Evolutionary conservation across 2,329 filamentous ascomycete genomes (phyloP).

Genomic region (Xylaria sp.): DNA sequence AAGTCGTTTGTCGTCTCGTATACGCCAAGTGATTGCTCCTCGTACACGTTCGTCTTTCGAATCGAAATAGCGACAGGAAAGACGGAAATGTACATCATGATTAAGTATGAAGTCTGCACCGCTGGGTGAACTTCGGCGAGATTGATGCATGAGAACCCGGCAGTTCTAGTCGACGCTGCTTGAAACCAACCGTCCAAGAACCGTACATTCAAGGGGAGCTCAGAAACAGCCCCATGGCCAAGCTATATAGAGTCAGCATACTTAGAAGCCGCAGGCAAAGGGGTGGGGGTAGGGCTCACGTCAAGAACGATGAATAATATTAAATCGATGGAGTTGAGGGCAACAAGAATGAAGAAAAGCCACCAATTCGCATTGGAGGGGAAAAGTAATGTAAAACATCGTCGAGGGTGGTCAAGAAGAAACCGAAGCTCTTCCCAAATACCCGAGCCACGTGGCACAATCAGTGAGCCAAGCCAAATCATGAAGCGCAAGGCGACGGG

Average conservation of each 20-base stretch:
- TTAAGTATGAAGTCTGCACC: slow-evolving; percentile 91
- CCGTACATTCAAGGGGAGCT: slow-evolving; percentile 76
- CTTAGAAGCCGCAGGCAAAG: not conserved
- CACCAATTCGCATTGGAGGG: slow-evolving; percentile 93
- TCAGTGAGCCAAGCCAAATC: slow-evolving; percentile 82
- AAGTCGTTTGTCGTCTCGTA: slow-evolving; percentile 66
- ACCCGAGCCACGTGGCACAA: slow-evolving; percentile 72
- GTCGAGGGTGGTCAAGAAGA: slow-evolving; percentile 90
- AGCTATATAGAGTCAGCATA: slow-evolving; percentile 61
- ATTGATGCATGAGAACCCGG: slow-evolving; percentile 86
- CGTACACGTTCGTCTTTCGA: slow-evolving; percentile 94
- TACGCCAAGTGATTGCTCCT: slow-evolving; percentile 86
- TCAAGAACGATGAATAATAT: slow-evolving; percentile 94
- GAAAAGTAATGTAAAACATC: slow-evolving; percentile 95
- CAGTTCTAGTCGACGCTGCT: slow-evolving; percentile 87
- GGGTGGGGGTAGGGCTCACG: slow-evolving; percentile 63
- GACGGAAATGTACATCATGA: slow-evolving; percentile 99
- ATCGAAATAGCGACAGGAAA: slow-evolving; percentile 97
- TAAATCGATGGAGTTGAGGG: slow-evolving; percentile 85
- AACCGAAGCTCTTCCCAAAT: slow-evolving; percentile 93
- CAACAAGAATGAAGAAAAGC: slow-evolving; percentile 86
- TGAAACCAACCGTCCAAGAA: slow-evolving; percentile 91
- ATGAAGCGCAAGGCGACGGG: slow-evolving; percentile 93
- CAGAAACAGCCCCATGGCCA: slow-evolving; percentile 74
- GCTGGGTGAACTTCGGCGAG: slow-evolving; percentile 84